phyloP scores from a whole-genome alignment of 305 asterid genomes.

The Fraxinus albicans region DNA sequence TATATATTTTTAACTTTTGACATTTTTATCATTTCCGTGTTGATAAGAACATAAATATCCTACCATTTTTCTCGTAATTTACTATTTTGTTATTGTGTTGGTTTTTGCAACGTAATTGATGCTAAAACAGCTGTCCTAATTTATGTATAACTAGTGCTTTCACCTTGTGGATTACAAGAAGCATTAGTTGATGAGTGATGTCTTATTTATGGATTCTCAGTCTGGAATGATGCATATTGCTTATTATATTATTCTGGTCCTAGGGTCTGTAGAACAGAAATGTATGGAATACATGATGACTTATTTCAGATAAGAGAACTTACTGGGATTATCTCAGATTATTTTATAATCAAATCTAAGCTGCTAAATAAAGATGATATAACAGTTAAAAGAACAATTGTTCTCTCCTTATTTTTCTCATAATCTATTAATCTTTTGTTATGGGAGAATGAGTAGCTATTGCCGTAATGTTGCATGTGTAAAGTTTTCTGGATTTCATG shows the following conservation, averaged over 20 bases:
- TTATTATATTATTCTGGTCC: constrained; percentile 1
- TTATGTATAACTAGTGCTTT: not conserved
- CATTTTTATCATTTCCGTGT: constrained; percentile 1
- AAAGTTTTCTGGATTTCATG: not conserved
- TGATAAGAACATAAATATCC: not conserved
- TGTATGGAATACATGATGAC: not conserved
- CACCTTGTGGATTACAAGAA: not conserved
- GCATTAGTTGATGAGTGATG: constrained; percentile 3
- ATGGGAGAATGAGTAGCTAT: not conserved
- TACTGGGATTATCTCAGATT: not conserved
- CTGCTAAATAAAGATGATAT: not conserved
- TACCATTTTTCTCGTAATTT: constrained; percentile 8
- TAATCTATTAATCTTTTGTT: not conserved
- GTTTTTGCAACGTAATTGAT: constrained; percentile 5
- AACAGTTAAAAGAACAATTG: not conserved
- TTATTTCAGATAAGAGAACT: not conserved
- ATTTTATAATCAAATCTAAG: not conserved
- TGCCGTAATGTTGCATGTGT: not conserved
- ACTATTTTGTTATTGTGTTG: constrained; percentile 6
- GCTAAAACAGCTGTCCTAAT: not conserved
- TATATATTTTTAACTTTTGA: not conserved
- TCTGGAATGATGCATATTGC: constrained; percentile 2
- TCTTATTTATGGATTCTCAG: not conserved
- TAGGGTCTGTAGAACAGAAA: not conserved
- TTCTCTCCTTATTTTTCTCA: not conserved